Evolutionary conservation across 1,284 basidiomycete genomes (phyloP).

Genomic region (Ganoderma boninense): DNA sequence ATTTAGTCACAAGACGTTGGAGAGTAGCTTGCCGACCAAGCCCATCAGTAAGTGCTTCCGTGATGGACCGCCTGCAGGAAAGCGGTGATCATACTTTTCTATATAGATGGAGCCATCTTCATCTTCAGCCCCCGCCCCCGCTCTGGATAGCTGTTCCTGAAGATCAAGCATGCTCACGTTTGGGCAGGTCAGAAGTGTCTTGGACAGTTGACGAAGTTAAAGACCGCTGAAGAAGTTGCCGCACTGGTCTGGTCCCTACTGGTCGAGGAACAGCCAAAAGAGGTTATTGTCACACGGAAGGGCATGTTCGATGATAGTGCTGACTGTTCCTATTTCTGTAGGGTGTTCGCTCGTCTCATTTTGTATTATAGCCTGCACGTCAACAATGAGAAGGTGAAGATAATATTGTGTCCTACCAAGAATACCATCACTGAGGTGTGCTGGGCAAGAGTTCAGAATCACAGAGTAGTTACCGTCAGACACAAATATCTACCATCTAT

Average conservation of each 20-base stretch:
- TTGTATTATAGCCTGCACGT: constrained; percentile 97
- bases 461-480: too few species aligned
- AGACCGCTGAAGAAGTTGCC: constrained; percentile 99
- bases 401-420: constrained; percentile 92
- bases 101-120: constrained; percentile 93
- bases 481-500: too few species aligned
- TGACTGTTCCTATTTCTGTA: constrained; percentile 25
- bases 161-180: constrained; percentile 99
- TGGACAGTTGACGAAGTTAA: constrained; percentile 99
- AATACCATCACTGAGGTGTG: constrained; percentile 96
- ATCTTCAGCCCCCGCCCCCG: constrained; percentile 99
- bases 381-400: constrained; percentile 99
- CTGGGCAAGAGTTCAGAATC: too few species aligned
- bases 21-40: constrained; percentile 99
- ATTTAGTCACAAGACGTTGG: constrained; percentile 94
- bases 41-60: constrained; percentile 80
- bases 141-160: constrained; percentile 97
- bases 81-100: not conserved
- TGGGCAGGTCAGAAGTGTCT: constrained; percentile 99
- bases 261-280: constrained; percentile 99
- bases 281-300: constrained; percentile 99
- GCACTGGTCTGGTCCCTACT: constrained; percentile 96
- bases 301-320: constrained; percentile 86
- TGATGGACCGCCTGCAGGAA: constrained; percentile 8
- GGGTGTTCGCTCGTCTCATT: constrained; percentile 97